These are phyloP conservation scores for Eutrema heterophyllum DNA, from an alignment of 345 rosid genomes.

Conservation along the genomic window DNA sequence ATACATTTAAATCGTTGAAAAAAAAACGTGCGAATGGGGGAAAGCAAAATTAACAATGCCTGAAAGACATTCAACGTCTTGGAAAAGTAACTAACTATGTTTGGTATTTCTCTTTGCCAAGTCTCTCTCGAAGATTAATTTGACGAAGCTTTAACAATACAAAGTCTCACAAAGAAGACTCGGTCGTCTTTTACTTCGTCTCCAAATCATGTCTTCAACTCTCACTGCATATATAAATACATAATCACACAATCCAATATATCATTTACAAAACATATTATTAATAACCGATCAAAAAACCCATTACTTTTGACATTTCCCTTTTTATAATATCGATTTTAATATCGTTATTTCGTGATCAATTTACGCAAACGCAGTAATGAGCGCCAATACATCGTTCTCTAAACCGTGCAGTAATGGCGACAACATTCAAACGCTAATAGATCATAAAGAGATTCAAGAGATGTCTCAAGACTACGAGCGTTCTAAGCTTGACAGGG, in stretches of 20 bases:
- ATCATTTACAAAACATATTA: not conserved
- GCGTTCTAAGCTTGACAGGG: not conserved
- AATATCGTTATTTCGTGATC: not conserved
- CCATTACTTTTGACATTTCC: not conserved
- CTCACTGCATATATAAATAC: not conserved
- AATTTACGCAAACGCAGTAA: not conserved
- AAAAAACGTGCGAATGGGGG: not conserved
- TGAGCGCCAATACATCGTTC: not conserved
- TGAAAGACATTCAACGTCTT: not conserved
- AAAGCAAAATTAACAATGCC: not conserved
- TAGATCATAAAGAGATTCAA: not conserved
- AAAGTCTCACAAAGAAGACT: not conserved
- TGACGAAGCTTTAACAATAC: no score
- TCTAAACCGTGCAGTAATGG: not conserved
- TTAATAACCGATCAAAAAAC: not conserved
- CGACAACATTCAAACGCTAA: not conserved
- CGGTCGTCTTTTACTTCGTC: not conserved
- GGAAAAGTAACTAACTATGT: not conserved
- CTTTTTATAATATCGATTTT: not conserved
- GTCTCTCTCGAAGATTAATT: conserved; percentile 15
- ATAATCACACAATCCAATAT: not conserved
- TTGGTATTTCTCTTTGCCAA: conserved; percentile 5
- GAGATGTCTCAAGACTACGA: not conserved
- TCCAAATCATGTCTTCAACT: not conserved
- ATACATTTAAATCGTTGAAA: not conserved